phyloP scores from a whole-genome alignment of 2,329 filamentous ascomycete genomes.

The Onygenales sp. region DNA sequence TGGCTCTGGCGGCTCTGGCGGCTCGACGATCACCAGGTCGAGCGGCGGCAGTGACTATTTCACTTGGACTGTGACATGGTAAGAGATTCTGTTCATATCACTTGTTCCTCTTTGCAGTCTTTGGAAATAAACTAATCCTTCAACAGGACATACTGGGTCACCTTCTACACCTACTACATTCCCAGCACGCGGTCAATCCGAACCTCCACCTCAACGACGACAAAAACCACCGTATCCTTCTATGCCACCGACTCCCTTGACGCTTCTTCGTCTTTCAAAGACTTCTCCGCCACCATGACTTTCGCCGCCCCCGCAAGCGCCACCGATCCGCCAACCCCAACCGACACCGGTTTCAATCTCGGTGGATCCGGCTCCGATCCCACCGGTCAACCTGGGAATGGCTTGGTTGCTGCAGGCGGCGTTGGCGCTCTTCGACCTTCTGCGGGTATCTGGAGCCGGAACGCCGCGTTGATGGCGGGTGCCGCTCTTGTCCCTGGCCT shows the following conservation, averaged over 20 bases:
- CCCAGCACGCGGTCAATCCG: too few relatives aligned
- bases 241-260: neutral
- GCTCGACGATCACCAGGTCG: neutral
- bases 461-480: neutral
- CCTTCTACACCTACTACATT: neutral
- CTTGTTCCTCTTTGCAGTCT: neutral
- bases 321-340: neutral
- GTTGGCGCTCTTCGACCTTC: too few relatives aligned
- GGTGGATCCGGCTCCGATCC: neutral
- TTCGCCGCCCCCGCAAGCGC: neutral
- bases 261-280: neutral
- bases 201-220: neutral
- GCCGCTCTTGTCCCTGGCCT: neutral
- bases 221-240: neutral
- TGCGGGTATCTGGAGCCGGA: neutral
- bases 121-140: neutral
- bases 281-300: neutral
- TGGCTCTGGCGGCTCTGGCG: neutral
- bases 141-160: neutral
- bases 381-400: neutral
- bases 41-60: neutral
- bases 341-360: too few relatives aligned
- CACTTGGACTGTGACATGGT: conserved; percentile 1
- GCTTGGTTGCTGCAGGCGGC: neutral
- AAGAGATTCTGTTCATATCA: neutral